Evolutionary conservation across 1,284 basidiomycete species (phyloP).

Genomic region (Naganishia sp.): DNA sequence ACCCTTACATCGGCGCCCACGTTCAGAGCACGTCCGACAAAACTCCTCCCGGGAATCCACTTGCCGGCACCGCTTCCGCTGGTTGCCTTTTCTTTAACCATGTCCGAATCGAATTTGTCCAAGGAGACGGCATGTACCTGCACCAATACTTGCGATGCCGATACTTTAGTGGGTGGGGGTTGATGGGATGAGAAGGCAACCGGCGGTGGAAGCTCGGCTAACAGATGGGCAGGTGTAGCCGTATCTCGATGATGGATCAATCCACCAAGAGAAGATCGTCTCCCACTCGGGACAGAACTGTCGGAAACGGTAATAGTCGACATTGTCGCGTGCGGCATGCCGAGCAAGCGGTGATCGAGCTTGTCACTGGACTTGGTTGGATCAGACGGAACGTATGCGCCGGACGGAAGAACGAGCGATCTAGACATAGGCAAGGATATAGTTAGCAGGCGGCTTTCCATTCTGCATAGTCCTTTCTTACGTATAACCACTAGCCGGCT

Average conservation of each 20-base stretch:
- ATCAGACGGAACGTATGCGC: conserved; percentile 56
- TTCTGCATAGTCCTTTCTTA: conserved; percentile 33
- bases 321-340: conserved; percentile 80
- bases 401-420: conserved; percentile 68
- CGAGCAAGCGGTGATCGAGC: conserved; percentile 71
- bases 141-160: conserved; percentile 68
- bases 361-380: conserved; percentile 54
- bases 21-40: conserved; percentile 76
- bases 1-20: conserved; percentile 77
- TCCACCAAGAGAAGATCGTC: conserved; percentile 34
- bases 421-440: conserved; percentile 56
- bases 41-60: conserved; percentile 72
- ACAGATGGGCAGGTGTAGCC: conserved; percentile 56
- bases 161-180: conserved; percentile 70
- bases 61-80: conserved; percentile 43
- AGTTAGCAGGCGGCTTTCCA: neutral
- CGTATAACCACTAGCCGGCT: conserved; percentile 44
- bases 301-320: conserved; percentile 65
- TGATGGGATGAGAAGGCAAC: conserved; percentile 67
- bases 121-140: conserved; percentile 82
- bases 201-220: conserved; percentile 49
- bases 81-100: conserved; percentile 34
- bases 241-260: conserved; percentile 28
- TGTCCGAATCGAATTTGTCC: conserved; percentile 66
- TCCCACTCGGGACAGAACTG: conserved; percentile 30